phyloP scores from a whole-genome alignment of 768 basidiomycete genomes.

The Lyophyllum shimeji region DNA sequence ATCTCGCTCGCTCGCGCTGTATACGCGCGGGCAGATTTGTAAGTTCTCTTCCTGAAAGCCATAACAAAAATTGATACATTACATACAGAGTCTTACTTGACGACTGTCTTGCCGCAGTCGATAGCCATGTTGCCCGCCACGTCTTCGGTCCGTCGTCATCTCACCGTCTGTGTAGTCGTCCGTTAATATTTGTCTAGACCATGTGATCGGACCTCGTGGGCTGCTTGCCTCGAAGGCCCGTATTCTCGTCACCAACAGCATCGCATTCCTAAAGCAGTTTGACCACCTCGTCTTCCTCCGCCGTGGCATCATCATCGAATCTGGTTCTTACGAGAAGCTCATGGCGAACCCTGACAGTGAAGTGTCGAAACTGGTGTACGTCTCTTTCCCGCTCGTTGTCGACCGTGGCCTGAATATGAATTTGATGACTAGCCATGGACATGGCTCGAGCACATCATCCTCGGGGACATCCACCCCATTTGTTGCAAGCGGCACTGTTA shows the following conservation, averaged over 20 bases:
- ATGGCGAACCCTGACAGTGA: conserved; percentile 62
- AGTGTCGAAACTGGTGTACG: conserved; percentile 75
- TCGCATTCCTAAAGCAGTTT: conserved; percentile 79
- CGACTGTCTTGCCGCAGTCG: conserved; percentile 85
- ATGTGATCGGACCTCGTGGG: conserved; percentile 85
- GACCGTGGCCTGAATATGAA: background rate
- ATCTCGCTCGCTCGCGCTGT: conserved; percentile 85
- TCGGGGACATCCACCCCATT: conserved; percentile 58
- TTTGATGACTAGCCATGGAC: conserved; percentile 27
- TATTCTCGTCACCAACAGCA: conserved; percentile 83
- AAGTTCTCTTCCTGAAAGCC: conserved; percentile 21
- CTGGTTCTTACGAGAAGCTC: conserved; percentile 61
- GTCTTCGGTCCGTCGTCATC: conserved; percentile 59
- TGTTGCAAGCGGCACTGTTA: conserved; percentile 32
- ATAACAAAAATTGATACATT: background rate
- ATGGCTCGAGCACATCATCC: conserved; percentile 40
- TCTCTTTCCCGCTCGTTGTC: background rate
- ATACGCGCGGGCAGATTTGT: conserved; percentile 90
- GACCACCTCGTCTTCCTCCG: conserved; percentile 76
- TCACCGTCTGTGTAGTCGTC: background rate
- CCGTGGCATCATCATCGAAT: conserved; percentile 80
- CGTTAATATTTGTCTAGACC: conserved; percentile 42
- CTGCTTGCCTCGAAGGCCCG: conserved; percentile 81
- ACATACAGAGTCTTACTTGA: conserved; percentile 69
- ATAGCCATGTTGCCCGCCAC: conserved; percentile 86